Evolutionary conservation across 768 basidiomycete genomes (phyloP).

Genomic region (Termitomyces bulborhizus): DNA sequence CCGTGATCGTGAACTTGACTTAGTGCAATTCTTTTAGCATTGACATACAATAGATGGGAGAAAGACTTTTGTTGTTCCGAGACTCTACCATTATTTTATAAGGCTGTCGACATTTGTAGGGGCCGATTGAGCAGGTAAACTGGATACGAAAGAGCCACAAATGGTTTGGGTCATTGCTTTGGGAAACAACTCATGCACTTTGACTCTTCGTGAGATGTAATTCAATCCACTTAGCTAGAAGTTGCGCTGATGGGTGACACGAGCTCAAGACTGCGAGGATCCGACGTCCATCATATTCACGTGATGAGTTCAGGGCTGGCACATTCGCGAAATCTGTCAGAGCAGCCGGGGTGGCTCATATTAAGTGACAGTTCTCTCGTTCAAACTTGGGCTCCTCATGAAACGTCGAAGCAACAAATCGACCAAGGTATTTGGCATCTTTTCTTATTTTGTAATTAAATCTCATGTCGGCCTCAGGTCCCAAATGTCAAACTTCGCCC

Average conservation of each 20-base stretch:
- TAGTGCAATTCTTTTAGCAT: too few species aligned
- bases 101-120: too few species aligned
- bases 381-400: slow-evolving; percentile 19
- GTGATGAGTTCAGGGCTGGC: slow-evolving; percentile 15
- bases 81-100: too few species aligned
- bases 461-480: slow-evolving; percentile 37
- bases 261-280: too few species aligned
- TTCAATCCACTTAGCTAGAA: not conserved
- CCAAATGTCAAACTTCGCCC: slow-evolving; percentile 81
- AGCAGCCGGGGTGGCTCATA: not conserved
- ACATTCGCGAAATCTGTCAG: slow-evolving; percentile 9
- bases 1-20: too few species aligned
- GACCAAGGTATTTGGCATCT: slow-evolving; percentile 40
- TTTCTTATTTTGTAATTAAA: not conserved
- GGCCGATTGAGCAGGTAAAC: too few species aligned
- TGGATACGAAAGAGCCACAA: too few species aligned
- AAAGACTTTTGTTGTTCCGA: too few species aligned
- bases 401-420: slow-evolving; percentile 61
- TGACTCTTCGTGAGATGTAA: not conserved
- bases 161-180: too few species aligned
- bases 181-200: too few species aligned
- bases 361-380: not conserved
- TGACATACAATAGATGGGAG: too few species aligned
- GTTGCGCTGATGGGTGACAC: too few species aligned
- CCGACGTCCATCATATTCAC: not conserved